Percentiles rank a stretch among this genome's conserved stretches.
Evolutionary conservation across 805 yeast species (phyloP).

Genomic region (Komagataella pastoris): DNA sequence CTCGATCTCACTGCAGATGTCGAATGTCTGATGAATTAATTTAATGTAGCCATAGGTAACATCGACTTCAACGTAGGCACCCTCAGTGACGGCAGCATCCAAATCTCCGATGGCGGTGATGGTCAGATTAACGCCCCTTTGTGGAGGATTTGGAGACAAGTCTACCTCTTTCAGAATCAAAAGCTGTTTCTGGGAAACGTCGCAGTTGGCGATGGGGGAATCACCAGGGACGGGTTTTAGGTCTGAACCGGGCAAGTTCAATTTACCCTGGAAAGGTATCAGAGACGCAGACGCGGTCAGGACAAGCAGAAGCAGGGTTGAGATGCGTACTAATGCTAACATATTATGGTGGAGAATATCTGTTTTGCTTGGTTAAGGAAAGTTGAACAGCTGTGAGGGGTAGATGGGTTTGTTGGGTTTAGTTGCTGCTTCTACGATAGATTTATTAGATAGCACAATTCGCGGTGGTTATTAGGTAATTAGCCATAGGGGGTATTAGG

Average conservation of each 20-base stretch:
- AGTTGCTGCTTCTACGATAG: neutral
- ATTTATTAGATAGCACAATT: too few relatives aligned
- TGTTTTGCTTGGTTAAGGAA: neutral
- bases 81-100: constrained; percentile 46
- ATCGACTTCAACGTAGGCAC: constrained; percentile 90
- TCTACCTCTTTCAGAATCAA: constrained; percentile 46
- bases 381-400: neutral
- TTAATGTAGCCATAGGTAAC: constrained; percentile 89
- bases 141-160: constrained; percentile 80
- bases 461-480: neutral
- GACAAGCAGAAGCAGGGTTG: neutral
- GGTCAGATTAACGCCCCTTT: constrained; percentile 71
- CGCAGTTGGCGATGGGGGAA: constrained; percentile 76
- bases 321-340: neutral
- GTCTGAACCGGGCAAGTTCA: constrained; percentile 1
- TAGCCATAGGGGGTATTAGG: too few relatives aligned
- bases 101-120: constrained; percentile 64
- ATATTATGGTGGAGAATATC: neutral
- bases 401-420: neutral
- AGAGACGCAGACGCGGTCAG: neutral
- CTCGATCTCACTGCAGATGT: constrained; percentile 76
- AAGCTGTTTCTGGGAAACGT: constrained; percentile 46
- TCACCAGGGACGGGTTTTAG: constrained; percentile 79
- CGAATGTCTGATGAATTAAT: constrained; percentile 79
- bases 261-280: neutral